Base-by-base conservation (phyloP, 805 yeast species). In the Myxozyma geophila region DNA sequence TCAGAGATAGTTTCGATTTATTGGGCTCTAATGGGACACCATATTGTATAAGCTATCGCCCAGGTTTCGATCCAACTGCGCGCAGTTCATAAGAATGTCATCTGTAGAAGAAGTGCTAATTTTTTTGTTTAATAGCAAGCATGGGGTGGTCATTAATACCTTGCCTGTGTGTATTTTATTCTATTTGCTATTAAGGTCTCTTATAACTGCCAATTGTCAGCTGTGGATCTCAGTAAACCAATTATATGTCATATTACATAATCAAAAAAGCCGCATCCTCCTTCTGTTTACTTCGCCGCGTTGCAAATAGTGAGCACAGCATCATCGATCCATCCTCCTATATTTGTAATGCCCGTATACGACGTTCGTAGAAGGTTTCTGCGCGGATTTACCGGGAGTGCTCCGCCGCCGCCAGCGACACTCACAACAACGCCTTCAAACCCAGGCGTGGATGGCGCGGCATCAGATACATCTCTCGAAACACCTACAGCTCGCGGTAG, bases 341-440 rank as follows among this genome's bases (percentile, higher is more conserved):
- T 8, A 41, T 12, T 48, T 17, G 15, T 15, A 15, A 62, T 62
- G 66, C 62, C 66, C 8, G 59, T 58, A 2, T 52, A 58, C 41
- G 66, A 62, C 23, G 66, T 62, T 21, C 59, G 66, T 9, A 54
- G 66, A 23, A 19, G 66, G 43, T 43, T 62, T 1, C 62, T 62
- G 12, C 62, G 66, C 43, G 63, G 63, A n/a, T 58, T 58, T 8
- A 52, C 54, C 17, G 51, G 52, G 23, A 40, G 51, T 44, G 51
- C 51, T 13, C 15, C 59, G 1, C 23, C 58, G 7, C 17, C 54
- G 15, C n/a, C 59, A 19, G 17, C 56, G n/a, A n/a, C n/a, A 7
- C 19, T 58, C 5, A 33, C 57, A 9, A 60, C 62, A 35, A 50
- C 43, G 46, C 39, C 58, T 15, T n/a, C 54, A 4, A 40, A 19